Conservation (phyloP, 768 basidiomycete species). For the Serendipita vermifera region DNA sequence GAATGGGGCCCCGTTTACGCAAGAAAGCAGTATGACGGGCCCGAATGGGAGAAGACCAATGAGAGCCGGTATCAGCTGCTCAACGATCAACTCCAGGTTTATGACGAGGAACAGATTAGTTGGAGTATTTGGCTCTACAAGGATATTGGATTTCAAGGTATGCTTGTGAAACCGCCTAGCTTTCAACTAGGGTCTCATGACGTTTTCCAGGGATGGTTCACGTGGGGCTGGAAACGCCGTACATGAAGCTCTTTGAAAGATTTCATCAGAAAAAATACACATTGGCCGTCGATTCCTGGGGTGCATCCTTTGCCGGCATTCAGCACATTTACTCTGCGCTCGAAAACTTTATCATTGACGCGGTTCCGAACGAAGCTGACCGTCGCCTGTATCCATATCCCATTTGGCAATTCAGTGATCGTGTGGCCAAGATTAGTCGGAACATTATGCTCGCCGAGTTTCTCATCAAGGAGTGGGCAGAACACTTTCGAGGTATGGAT, state of each 20-base stretch:
- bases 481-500: slow-evolving; percentile 47
- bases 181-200: neutral
- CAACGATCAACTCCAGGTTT: slow-evolving; percentile 60
- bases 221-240: slow-evolving; percentile 52
- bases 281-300: slow-evolving; percentile 68
- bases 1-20: slow-evolving; percentile 81
- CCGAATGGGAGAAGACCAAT: slow-evolving; percentile 52
- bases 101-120: slow-evolving; percentile 41
- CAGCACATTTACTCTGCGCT: slow-evolving; percentile 51
- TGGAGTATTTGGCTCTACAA: slow-evolving; percentile 88
- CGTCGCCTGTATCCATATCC: slow-evolving; percentile 48
- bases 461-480: slow-evolving; percentile 60
- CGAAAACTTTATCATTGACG: slow-evolving; percentile 41
- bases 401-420: slow-evolving; percentile 45
- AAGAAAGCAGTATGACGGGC: slow-evolving; percentile 41
- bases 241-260: slow-evolving; percentile 51
- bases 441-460: slow-evolving; percentile 60
- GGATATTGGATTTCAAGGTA: slow-evolving; percentile 43
- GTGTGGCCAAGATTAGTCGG: slow-evolving; percentile 47
- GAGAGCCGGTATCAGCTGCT: slow-evolving; percentile 49
- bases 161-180: neutral
- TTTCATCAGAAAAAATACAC: slow-evolving; percentile 70
- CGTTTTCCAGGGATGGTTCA: slow-evolving; percentile 71
- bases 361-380: slow-evolving; percentile 31
- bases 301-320: slow-evolving; percentile 48